These are phyloP conservation scores for Paradendryphiella salina DNA, from an alignment of 2,329 filamentous ascomycete species.

Conservation along the genomic window DNA sequence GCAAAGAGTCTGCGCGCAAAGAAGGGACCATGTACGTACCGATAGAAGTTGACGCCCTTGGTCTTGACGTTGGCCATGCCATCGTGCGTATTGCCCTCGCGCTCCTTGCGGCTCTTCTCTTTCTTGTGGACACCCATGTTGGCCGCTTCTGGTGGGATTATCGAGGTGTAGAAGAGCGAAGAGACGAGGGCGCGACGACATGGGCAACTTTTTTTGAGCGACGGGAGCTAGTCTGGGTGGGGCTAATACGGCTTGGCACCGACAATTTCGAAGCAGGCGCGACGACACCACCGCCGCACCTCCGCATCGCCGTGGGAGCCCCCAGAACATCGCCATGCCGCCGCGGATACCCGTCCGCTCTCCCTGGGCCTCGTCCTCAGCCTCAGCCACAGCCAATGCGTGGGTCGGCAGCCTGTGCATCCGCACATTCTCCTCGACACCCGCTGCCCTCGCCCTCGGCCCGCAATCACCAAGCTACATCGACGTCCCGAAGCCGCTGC, in stretches of 20 bases:
- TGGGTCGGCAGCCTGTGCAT: conserved; percentile 11
- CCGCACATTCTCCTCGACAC: conserved; percentile 53
- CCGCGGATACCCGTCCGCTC: conserved; percentile 47
- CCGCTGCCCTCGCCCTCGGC: conserved; percentile 58
- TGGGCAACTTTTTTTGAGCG: conserved; percentile 30
- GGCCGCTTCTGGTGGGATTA: conserved; percentile 15
- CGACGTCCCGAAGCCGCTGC: conserved; percentile 75
- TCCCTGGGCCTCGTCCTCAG: conserved; percentile 31
- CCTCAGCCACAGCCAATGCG: conserved; percentile 21
- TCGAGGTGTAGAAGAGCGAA: conserved; percentile 21
- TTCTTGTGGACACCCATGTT: conserved; percentile 91
- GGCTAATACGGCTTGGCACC: conserved; percentile 30
- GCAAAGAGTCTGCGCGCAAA: background rate
- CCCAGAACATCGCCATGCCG: conserved; percentile 44
- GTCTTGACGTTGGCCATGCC: conserved; percentile 88
- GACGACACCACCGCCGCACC: conserved; percentile 19
- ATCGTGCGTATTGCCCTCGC: conserved; percentile 82
- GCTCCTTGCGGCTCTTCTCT: conserved; percentile 77
- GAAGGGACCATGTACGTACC: conserved; percentile 12
- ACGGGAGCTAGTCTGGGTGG: conserved; percentile 10
- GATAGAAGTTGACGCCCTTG: conserved; percentile 99
- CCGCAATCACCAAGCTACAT: conserved; percentile 90
- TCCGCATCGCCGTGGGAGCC: conserved; percentile 13
- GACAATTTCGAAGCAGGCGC: conserved; percentile 25
- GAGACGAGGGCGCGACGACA: conserved; percentile 7